Evolutionary conservation across 2,329 filamentous ascomycete species (phyloP), one percentile per base, ranked within the genome.

Genomic region (Tolypocladium pustulatum): DNA sequence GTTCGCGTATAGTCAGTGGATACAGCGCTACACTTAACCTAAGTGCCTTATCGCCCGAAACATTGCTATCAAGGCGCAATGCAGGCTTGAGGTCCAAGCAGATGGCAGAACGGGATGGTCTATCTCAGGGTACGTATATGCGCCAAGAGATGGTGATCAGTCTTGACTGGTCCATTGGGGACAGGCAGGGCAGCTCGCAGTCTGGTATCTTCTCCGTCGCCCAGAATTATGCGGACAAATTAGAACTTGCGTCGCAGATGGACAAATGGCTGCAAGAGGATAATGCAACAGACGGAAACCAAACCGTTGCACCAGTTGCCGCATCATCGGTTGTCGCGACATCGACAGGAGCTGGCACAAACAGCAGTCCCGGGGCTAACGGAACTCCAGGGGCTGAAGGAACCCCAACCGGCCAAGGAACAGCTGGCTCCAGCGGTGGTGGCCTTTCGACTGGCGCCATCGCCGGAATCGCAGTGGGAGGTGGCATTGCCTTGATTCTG

Each of bases 381-480:
- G 30, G 8, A 5, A 8, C 13, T 32, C 10, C 30, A 8, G 49
- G 30, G 30, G 1, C 10, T 36, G 49, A 22, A 22, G 49, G 15
- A 34, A n/a, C 17, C 8, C 20, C 27, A 12, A 52, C 3, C 3
- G 20, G 30, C 49, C 30, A 20, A 7, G 17, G 27, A 6, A 22
- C 30, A 15, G 49, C 4, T 22, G 20, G 10, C 13, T 22, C 49
- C 34, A 61, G 66, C 15, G 58, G 56, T 12, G 63, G 66, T 12
- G 66, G 71, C 2, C 69, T 81, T 3, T 67, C 72, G 3, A 69
- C 66, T 0, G 79, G 77, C 30, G 76, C 77, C 57, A 77, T 76
- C 40, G 75, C 73, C 22, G 79, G 79, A 51, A 80, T 81, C 40
- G 77, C 72, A 34, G 71, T 81, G 2, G 78, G 72, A 8, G 69